phyloP scores from a whole-genome alignment of 108 stramenopile species.

The Conticribra guillardii region DNA sequence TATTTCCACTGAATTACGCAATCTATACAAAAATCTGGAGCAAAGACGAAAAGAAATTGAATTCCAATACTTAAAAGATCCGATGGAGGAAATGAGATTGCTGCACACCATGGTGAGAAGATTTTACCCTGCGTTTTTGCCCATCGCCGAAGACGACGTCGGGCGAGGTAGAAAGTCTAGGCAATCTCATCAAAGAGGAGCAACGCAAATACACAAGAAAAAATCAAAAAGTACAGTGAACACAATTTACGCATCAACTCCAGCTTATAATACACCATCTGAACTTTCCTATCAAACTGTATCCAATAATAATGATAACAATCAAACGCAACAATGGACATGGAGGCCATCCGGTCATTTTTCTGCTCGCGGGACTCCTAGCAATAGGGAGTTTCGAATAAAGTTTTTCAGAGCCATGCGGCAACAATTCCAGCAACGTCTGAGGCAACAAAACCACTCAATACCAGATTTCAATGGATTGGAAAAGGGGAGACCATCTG shows the following conservation, averaged over 20 bases:
- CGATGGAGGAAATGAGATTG: slow-evolving; percentile 34
- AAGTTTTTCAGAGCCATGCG: slow-evolving; percentile 35
- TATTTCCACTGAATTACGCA: slow-evolving; percentile 6
- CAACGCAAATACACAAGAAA: slow-evolving; percentile 36
- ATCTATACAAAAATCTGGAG: slow-evolving; percentile 45
- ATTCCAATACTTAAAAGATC: slow-evolving; percentile 36
- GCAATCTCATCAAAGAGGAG: background rate
- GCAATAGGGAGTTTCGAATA: slow-evolving; percentile 8
- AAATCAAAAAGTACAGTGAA: slow-evolving; percentile 28
- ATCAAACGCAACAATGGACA: slow-evolving; percentile 37
- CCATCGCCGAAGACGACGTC: background rate
- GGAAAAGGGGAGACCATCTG: slow-evolving; percentile 34
- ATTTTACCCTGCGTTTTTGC: slow-evolving; percentile 34
- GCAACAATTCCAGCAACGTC: slow-evolving; percentile 6
- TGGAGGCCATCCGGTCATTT: slow-evolving; percentile 41
- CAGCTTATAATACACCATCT: slow-evolving; percentile 23
- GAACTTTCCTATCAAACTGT: slow-evolving; percentile 32
- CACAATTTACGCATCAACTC: slow-evolving; percentile 33
- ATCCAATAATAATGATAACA: background rate
- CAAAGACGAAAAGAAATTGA: slow-evolving; percentile 44
- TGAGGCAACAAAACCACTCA: background rate
- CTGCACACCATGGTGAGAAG: slow-evolving; percentile 38
- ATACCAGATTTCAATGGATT: slow-evolving; percentile 11
- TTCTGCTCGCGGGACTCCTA: slow-evolving; percentile 24
- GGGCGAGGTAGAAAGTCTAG: too few species aligned